Evolutionary conservation across 345 rosid genomes (phyloP), one percentile per base, ranked within the genome.

Genomic region (Nephelium lappaceum): DNA sequence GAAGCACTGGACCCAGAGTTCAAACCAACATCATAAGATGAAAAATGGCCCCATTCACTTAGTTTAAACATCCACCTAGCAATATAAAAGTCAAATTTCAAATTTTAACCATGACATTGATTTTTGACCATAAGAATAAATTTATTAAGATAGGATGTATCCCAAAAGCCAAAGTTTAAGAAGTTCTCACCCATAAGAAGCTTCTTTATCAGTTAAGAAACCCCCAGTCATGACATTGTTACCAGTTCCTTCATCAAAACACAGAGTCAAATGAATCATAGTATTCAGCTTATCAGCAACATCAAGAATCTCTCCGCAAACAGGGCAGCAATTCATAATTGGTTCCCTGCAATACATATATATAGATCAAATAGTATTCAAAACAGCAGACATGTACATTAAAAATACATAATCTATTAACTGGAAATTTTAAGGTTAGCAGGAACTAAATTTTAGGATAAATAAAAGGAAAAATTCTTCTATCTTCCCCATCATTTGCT

Each of bases 211-310:
- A 80, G 98, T 95, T 83, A 95, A 87, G 82, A 95, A 95, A 45
- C 98, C 98, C 81, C 98, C 98, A 0, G 91, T 93, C 98, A 95
- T 95, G 65, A 88, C 77, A 86, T 93, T 94, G 81, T 91, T 92
- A 85, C 98, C 98, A 25, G 97, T 93, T 84, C 98, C 98, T 87
- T 93, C 97, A 75, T 95, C 97, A 66, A 95, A 95, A 84, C 99
- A 95, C 14, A 95, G 91, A 67, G 92, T 91, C 87, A 95, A 83
- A 85, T 95, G 99, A 75, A 95, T 88, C 92, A 95, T 84, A 5
- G 92, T 83, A 73, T 91, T 93, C 82, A 95, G 86, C 88, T 85
- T 89, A 85, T 93, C 98, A 84, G 88, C 83, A 71, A 82, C 81
- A 39, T 92, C 88, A 74, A 95, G 91, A 79, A 79, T 73, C 85